Conservation (phyloP, 2,329 filamentous ascomycete species). For the Fusarium sp. region DNA sequence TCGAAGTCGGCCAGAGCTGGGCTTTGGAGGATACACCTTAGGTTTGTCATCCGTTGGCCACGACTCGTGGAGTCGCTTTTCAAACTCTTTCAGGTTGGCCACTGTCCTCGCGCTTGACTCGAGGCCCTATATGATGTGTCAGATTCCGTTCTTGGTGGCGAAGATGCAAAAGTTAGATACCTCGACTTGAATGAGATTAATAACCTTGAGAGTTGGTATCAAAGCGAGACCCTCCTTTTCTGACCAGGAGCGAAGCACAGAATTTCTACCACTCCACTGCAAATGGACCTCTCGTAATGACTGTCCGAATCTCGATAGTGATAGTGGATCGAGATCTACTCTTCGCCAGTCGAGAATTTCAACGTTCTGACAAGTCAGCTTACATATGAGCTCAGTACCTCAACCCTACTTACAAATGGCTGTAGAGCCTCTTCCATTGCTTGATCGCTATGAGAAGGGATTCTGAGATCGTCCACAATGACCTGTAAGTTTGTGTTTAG, state of each 20-base stretch:
- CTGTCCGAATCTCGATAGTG: slow-evolving; percentile 1
- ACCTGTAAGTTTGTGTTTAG: background rate
- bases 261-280: slow-evolving; percentile 30
- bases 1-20: background rate
- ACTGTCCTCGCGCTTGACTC: background rate
- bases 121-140: background rate
- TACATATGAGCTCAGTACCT: rapidly evolving
- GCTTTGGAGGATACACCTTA: background rate
- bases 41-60: background rate
- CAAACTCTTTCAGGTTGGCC: background rate
- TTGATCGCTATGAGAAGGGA: slow-evolving; percentile 24
- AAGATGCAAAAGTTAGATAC: background rate
- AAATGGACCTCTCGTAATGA: slow-evolving; percentile 17
- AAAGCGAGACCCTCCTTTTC: slow-evolving; percentile 18
- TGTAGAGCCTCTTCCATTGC: slow-evolving; percentile 16
- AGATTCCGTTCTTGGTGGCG: background rate
- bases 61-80: background rate
- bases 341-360: slow-evolving; percentile 3
- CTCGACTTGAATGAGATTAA: slow-evolving; percentile 13
- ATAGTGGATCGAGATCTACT: background rate
- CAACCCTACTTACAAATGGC: slow-evolving; percentile 1
- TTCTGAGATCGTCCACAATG: slow-evolving; percentile 19
- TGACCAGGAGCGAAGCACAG: slow-evolving; percentile 18
- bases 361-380: background rate
- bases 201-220: slow-evolving; percentile 1